phyloP scores from a whole-genome alignment of 805 yeast species.

The Metahyphopichia silvanorum region DNA sequence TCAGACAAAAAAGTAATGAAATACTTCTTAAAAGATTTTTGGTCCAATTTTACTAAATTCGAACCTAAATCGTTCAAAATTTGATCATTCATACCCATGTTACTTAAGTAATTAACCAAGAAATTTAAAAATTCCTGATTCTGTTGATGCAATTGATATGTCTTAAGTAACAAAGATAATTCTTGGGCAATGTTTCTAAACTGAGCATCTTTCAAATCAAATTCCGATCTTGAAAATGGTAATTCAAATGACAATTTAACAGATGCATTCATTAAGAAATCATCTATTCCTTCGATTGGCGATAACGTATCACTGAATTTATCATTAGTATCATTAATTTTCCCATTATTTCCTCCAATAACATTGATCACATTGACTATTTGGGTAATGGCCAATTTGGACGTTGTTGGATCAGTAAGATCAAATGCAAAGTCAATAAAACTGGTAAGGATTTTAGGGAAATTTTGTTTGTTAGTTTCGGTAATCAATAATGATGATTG shows the following conservation, averaged over 20 bases:
- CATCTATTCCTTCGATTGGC: conserved; percentile 67
- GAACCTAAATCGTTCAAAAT: conserved; percentile 60
- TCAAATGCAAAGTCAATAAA: conserved; percentile 65
- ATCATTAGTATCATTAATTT: conserved; percentile 60
- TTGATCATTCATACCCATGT: conserved; percentile 54
- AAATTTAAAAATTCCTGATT: conserved; percentile 39
- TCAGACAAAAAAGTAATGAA: conserved; percentile 45
- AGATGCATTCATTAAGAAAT: conserved; percentile 63
- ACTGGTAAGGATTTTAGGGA: conserved; percentile 60
- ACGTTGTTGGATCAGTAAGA: conserved; percentile 57
- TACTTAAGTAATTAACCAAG: conserved; percentile 54
- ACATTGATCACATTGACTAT: conserved; percentile 59
- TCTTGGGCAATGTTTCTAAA: conserved; percentile 73
- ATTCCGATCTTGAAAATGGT: conserved; percentile 67
- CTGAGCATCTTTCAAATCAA: conserved; percentile 76
- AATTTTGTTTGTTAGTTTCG: conserved; percentile 56
- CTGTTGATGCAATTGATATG: conserved; percentile 41
- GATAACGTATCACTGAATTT: conserved; percentile 44
- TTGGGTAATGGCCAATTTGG: conserved; percentile 68
- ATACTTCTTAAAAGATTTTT: conserved; percentile 68
- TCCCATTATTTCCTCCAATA: conserved; percentile 64
- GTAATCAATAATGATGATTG: conserved; percentile 74
- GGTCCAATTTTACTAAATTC: conserved; percentile 52
- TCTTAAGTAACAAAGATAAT: conserved; percentile 63
- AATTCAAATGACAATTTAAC: conserved; percentile 71